Percentiles rank a stretch among this genome's conserved stretches.
phyloP scores from a whole-genome alignment of 768 basidiomycete species.

The Leccinum rimulosum region DNA sequence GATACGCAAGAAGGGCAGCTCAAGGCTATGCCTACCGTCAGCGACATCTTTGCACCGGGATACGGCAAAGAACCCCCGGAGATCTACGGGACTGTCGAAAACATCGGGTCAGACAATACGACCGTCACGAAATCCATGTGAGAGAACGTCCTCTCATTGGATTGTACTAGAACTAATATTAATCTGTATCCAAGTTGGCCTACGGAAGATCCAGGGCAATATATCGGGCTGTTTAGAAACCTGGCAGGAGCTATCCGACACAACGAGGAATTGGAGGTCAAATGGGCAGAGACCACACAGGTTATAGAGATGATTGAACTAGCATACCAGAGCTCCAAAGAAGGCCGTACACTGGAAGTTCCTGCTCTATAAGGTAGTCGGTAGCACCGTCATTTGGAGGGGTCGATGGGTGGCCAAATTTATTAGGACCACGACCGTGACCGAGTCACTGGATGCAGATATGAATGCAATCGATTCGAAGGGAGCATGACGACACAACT shows the following conservation, averaged over 20 bases:
- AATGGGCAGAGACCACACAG: constrained; percentile 68
- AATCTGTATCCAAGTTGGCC: constrained; percentile 51
- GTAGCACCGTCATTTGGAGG: background rate
- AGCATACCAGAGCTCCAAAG: constrained; percentile 61
- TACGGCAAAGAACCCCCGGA: constrained; percentile 65
- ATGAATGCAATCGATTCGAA: too few species aligned
- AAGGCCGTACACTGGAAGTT: constrained; percentile 48
- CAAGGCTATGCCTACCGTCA: constrained; percentile 49
- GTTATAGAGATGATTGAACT: constrained; percentile 80
- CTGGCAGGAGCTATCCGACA: constrained; percentile 60
- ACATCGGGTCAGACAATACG: constrained; percentile 43
- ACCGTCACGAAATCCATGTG: constrained; percentile 32
- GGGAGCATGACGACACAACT: too few species aligned
- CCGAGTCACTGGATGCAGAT: too few species aligned
- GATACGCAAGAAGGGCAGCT: constrained; percentile 82
- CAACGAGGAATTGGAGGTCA: constrained; percentile 54
- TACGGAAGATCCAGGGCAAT: constrained; percentile 54
- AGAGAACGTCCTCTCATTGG: constrained; percentile 25
- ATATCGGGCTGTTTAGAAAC: constrained; percentile 62
- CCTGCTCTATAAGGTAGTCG: constrained; percentile 8
- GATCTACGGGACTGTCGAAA: constrained; percentile 63
- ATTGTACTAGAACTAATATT: constrained; percentile 20
- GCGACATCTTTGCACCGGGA: constrained; percentile 40
- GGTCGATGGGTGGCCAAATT: background rate
- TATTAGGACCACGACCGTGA: too few species aligned